Base-by-base conservation (phyloP, 208 protist genomes). In the Herpetomonas samuelpessoai region DNA sequence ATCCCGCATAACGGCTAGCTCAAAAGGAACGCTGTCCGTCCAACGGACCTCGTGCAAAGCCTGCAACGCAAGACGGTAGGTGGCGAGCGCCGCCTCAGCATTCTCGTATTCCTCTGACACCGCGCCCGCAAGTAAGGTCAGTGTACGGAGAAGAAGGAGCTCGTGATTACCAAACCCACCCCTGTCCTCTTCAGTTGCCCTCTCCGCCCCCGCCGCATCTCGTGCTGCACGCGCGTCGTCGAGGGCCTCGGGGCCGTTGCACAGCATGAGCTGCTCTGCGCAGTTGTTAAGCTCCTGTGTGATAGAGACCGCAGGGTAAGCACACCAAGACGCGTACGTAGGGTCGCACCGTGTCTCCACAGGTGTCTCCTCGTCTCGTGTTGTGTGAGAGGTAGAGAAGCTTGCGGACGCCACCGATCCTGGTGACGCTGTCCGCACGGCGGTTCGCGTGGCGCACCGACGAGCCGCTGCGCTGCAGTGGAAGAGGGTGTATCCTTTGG, bases 241-340 rank as follows among this genome's bases (percentile, higher is more conserved):
- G 3, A 24, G 7, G 14, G 67, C 59, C 45, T 73, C 59, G 7
- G 62, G 38, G 21, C 28, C 65, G 30, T 73, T 58, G 60, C 67
- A 73, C 44, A 50, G 53, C 41, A 73, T 35, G 7, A 58, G 31
- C 47, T 59, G 50, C 39, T 44, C 26, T 46, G 61, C 50, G 35
- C 50, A 22, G 27, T 60, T 27, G 55, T 73, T 73, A 12, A 73
- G 57, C n/a, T 49, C 53, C 25, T 53, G 25, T 39, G 46, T 60
- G 38, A 55, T 29, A 10, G 38, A 57, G 21, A 67, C 45, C 38
- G 16, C 22, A 25, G 4, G 30, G 50, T 24, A 46, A 26, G 41
- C 46, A 44, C 14, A 27, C 18, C 4, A 29, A 51, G 41, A 25
- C 21, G 16, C 6, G 30, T 27, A 51, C 28, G 6, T n/a, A n/a